These are phyloP conservation scores for Candida coquimbonensis DNA, from an alignment of 805 yeast genomes.

Conservation along the genomic window DNA sequence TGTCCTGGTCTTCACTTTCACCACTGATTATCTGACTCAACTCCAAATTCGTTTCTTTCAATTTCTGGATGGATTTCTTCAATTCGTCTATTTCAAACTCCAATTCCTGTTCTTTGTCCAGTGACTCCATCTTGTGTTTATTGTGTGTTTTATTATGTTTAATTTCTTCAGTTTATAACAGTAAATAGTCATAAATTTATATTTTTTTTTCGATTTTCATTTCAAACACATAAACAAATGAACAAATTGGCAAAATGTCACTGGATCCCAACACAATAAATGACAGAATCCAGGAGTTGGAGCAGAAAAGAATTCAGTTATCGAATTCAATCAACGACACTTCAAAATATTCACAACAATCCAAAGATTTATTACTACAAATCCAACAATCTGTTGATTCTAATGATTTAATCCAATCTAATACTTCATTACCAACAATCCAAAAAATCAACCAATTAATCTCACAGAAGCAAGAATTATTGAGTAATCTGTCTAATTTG, in stretches of 20 bases:
- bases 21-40: conserved; percentile 18
- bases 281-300: conserved; percentile 20
- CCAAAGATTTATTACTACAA: conserved; percentile 12
- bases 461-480: conserved; percentile 8
- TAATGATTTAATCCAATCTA: conserved; percentile 14
- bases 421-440: conserved; percentile 17
- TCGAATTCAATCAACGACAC: conserved; percentile 10
- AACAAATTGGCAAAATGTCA: conserved; percentile 3
- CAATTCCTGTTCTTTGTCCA: too few species aligned
- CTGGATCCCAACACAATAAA: conserved; percentile 23
- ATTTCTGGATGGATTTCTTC: conserved; percentile 34
- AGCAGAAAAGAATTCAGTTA: conserved; percentile 13
- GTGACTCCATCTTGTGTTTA: too few species aligned
- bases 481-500: not conserved
- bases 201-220: not conserved
- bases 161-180: not conserved
- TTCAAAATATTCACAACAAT: conserved; percentile 8
- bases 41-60: conserved; percentile 7
- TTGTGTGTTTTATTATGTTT: too few species aligned
- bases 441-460: not conserved
- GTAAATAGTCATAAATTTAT: not conserved
- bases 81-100: not conserved
- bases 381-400: conserved; percentile 10
- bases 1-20: conserved; percentile 15
- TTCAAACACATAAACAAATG: not conserved